Base-by-base conservation (phyloP, 768 basidiomycete genomes). In the Phaeolepiota aurea region DNA sequence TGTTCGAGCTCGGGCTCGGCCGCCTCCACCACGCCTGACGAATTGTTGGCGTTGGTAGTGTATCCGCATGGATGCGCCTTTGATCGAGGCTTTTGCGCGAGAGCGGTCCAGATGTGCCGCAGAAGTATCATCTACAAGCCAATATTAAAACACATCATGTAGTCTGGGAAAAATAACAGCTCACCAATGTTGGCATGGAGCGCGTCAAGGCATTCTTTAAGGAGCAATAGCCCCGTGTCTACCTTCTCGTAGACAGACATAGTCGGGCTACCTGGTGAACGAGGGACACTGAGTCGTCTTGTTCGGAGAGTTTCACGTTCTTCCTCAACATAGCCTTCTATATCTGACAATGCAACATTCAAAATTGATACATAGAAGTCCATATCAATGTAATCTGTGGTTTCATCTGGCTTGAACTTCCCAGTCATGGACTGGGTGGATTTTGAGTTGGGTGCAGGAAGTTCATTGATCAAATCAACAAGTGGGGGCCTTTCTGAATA, bases 51-150 rank as follows among this genome's bases (percentile, higher is more conserved):
- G 77, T 48, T 84, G 79, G 51, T 82, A 86, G 50, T 74, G 56
- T 10, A 87, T 58, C 16, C 79, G 73, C 64, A 82, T 70, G 5
- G 73, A 65, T 11, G 86, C 56, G 32, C 72, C 74, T 52, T 87
- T 82, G 37, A 87, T 57, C 0, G 72, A 70, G 2, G 76, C 80
- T 49, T 88, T 89, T 3, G 77, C 71, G 42, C 81, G 71, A 2
- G 86, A 85, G 35, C 87, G 77, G 46, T 87, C 85, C 22, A 89
- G 66, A 55, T 84, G 76, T 1, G 79, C 76, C 19, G 82, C 84
- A 34, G 83, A 79, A 2, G 77, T 79, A 37, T 32, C 19, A 30
- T 10, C 32, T 39, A n/a, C n/a, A n/a, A n/a, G n/a, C n/a, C n/a
- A 13, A 19, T n/a, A 23, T 28, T 25, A 22, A 14, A 19, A 7